phyloP scores from a whole-genome alignment of 192 early-diverging fungal genomes.

The Coemansia sp. region DNA sequence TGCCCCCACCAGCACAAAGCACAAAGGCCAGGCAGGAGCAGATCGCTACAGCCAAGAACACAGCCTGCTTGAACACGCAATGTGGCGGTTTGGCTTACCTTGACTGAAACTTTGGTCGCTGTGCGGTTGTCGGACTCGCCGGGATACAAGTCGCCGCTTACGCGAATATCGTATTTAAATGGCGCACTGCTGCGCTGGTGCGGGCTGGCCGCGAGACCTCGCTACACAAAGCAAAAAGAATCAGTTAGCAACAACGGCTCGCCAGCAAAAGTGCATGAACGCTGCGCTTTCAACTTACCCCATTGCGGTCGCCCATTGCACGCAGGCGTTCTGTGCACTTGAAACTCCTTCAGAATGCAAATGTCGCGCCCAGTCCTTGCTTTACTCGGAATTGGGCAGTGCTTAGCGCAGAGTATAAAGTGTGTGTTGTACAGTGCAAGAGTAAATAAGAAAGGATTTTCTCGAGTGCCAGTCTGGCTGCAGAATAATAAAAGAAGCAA shows the following conservation, averaged over 20 bases:
- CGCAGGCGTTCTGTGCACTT: neutral
- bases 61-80: too few relatives aligned
- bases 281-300: conserved; percentile 18
- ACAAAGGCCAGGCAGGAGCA: conserved; percentile 15
- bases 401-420: neutral
- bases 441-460: neutral
- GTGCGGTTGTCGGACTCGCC: conserved; percentile 33
- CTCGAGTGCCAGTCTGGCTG: neutral
- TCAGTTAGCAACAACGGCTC: too few relatives aligned
- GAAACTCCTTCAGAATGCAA: neutral
- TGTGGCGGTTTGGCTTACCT: conserved; percentile 28
- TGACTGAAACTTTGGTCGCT: conserved; percentile 55
- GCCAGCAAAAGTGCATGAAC: too few relatives aligned
- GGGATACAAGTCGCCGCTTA: conserved; percentile 49
- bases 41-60: too few relatives aligned
- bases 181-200: conserved; percentile 26
- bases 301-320: conserved; percentile 31
- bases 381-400: neutral
- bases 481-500: conserved; percentile 6
- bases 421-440: conserved; percentile 10
- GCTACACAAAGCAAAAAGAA: conserved; percentile 16
- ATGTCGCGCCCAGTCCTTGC: neutral
- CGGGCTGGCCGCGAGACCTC: conserved; percentile 5
- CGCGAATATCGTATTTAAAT: conserved; percentile 57
- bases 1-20: conserved; percentile 18